A percentile compares a stretch with the other conserved stretches of the same genome.
phyloP scores from a whole-genome alignment of 1,139 yeast species.

The Hansenula anomala region DNA sequence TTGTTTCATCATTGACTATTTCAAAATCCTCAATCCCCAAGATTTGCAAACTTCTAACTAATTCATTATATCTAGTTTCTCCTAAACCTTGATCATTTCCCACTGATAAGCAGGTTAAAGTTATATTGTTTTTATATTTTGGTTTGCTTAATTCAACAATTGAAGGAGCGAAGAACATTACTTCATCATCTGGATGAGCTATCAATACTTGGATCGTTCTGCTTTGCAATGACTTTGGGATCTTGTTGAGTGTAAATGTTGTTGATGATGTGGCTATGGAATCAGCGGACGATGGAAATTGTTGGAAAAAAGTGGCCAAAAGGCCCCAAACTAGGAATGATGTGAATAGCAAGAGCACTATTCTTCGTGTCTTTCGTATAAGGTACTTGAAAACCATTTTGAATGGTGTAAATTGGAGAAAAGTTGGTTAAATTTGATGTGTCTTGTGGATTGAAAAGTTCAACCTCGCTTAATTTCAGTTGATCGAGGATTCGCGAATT shows the following conservation, averaged over 20 bases:
- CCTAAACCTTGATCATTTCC: conserved; percentile 84
- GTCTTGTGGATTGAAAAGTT: neutral
- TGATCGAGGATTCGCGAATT: too few species aligned
- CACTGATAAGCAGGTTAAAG: conserved; percentile 66
- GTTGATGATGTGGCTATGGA: too few species aligned
- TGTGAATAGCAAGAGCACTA: neutral
- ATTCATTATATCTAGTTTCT: conserved; percentile 50
- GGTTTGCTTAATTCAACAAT: conserved; percentile 48
- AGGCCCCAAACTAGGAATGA: conserved; percentile 5
- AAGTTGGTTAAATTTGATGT: neutral
- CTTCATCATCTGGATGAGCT: conserved; percentile 98
- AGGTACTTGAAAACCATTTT: neutral
- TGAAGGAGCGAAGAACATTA: conserved; percentile 93
- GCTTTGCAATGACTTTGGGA: conserved; percentile 6
- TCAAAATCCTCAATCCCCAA: conserved; percentile 47
- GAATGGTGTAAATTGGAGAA: neutral
- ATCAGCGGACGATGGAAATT: too few species aligned
- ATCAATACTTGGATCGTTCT: conserved; percentile 48
- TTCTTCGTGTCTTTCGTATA: neutral
- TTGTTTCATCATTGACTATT: conserved; percentile 42
- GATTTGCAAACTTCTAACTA: conserved; percentile 49
- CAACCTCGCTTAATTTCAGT: too few species aligned
- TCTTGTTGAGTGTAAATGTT: neutral
- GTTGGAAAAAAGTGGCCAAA: conserved; percentile 5
- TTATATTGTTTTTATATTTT: conserved; percentile 45